Evolutionary conservation across 352 stramenopile genomes (phyloP), one percentile per base, ranked within the genome.

Genomic region (Ochromonadaceae sp.): DNA sequence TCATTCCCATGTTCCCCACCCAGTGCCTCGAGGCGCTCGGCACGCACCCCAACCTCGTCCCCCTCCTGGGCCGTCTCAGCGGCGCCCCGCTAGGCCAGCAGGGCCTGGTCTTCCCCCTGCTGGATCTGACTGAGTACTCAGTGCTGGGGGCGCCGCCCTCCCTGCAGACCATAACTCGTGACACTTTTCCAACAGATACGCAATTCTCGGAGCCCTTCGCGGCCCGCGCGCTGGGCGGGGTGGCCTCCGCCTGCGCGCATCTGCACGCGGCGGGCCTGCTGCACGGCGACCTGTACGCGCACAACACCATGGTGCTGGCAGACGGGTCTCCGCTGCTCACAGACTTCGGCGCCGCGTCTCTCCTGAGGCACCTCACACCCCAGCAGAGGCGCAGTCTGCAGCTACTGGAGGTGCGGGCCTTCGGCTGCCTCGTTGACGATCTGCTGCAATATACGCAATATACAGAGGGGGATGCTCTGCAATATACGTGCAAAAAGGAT

Each of bases 231-330:
- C 2, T 52, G 3, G 17, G 20, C 9, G 3, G 5, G 32, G 22
- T 52, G 14, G 14, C 52, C 32, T 7, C 9, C 7, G 52, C 30
- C 25, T 41, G 32, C 47, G 31, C 30, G 7, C 52, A 60, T 44
- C 4, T 60, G 17, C 52, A 48, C 10, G 28, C 14, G 1, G 7
- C 44, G 7, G 25, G 28, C 28, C 20, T 60, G 30, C 43, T 52
- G 1, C 52, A 60, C 35, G 52, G 52, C n/a, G 52, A 60, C 35
- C 1, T 60, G 7, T 60, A 60, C 35, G 52, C 52, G 30, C 52
- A 60, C 22, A 60, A 60, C 35, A 44, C 47, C 7, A 17, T 60
- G 10, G n/a, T 7, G 4, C 7, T 5, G 7, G 46, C 46, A 30
- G 15, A 22, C 14, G 12, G 12, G 15, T 9, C 49, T 15, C 35